Base-by-base conservation (phyloP, 495 filamentous ascomycete genomes). In the Trichocladium uniseriatum region DNA sequence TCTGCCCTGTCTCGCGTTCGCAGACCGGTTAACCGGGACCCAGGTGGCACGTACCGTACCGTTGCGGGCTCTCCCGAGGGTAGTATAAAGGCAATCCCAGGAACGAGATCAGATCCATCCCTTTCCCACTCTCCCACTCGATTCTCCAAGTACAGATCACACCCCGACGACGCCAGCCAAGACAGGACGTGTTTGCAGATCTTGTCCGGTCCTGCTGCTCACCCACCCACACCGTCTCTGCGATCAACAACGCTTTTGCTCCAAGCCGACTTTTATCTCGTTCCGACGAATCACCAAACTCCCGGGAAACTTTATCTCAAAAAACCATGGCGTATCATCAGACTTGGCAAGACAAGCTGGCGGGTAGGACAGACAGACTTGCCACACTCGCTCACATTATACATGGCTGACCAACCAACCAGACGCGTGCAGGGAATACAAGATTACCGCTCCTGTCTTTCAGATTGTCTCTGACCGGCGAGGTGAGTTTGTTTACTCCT, bases 401-500 rank as follows among this genome's bases (percentile, higher is more conserved):
- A 37, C n/a, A 6, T 37, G 1, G 11, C 10, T 5, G n/a, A 16
- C 35, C 18, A 6, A 43, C n/a, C 11, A 27, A 34, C n/a, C 31
- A 3, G 85, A 79, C 11, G 71, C 79, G 54, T 89, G 85, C 66
- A 67, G 65, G 41, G 67, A 69, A 41, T 68, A 59, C 34, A 77
- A 80, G 52, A 58, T 81, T 16, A 63, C 69, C 27, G 58, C 69
- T 38, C 86, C 86, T 21, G 64, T 76, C 38, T 90, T 79, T 60
- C 79, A 82, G 55, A 81, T 87, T 51, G 75, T 86, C 42, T 88
- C 86, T 49, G 85, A 90, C 64, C 76, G 83, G 67, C 82, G 86
- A 78, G 86, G 84, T 86, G 77, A 66, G 73, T 14, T 41, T n/a
- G 36, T 20, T 51, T 20, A n/a, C 34, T 42, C 32, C 34, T 36